phyloP scores from a whole-genome alignment of 345 rosid species.

The Pistacia atlantica region DNA sequence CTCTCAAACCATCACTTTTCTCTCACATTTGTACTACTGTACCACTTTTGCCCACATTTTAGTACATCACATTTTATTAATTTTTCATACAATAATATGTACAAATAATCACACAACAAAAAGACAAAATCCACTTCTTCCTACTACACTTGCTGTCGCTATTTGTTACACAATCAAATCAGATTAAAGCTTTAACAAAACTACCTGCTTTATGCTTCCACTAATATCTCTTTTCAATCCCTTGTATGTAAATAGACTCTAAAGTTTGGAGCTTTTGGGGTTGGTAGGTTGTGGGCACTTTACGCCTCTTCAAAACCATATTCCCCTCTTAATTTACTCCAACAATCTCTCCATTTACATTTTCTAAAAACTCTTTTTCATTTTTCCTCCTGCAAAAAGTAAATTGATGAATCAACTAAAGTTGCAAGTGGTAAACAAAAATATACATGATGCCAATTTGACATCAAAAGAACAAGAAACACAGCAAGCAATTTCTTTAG shows the following conservation, averaged over 20 bases:
- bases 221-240: not conserved
- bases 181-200: conserved; percentile 17
- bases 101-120: not conserved
- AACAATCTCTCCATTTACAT: not conserved
- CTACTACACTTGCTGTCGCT: not conserved
- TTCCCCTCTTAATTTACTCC: conserved; percentile 12
- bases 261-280: conserved; percentile 14
- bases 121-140: conserved; percentile 3
- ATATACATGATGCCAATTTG: not conserved
- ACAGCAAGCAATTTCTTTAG: not conserved
- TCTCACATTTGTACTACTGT: too few species aligned
- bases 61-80: not conserved
- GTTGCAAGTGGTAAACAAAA: not conserved
- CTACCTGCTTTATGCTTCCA: not conserved
- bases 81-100: not conserved
- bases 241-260: not conserved
- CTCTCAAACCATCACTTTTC: conserved; percentile 3
- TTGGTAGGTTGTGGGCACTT: conserved; percentile 28
- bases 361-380: not conserved
- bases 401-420: not conserved
- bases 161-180: conserved; percentile 10
- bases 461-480: not conserved
- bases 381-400: conserved; percentile 29
- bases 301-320: conserved; percentile 24
- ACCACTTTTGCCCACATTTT: too few species aligned